These are phyloP conservation scores for Straminergon stramineum DNA, from an alignment of 225 moss, liverwort and hornwort genomes.

Conservation along the genomic window DNA sequence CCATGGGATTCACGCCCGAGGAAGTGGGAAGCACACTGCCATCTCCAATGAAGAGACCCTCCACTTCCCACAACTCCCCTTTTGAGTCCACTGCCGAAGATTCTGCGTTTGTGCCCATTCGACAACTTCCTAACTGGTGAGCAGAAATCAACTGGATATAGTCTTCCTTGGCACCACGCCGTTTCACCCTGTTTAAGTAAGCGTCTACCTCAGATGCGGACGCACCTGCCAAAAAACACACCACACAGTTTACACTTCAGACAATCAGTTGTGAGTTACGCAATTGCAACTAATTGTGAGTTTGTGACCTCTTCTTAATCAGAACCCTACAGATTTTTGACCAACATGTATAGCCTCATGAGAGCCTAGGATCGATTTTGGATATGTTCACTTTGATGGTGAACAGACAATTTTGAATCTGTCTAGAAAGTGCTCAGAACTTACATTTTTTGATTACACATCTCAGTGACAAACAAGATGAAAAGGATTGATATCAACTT, in stretches of 20 bases:
- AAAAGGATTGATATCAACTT: not conserved
- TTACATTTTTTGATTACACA: not conserved
- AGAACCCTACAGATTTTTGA: not conserved
- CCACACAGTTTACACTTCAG: not conserved
- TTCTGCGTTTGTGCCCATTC: conserved; percentile 54
- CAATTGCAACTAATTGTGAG: not conserved
- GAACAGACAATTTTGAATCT: not conserved
- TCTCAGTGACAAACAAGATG: not conserved
- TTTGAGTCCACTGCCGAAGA: conserved; percentile 45
- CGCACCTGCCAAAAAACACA: not conserved
- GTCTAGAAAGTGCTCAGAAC: not conserved
- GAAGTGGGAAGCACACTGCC: conserved; percentile 83
- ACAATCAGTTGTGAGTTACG: no score
- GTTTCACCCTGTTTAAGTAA: conserved; percentile 17
- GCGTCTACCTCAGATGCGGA: conserved; percentile 24
- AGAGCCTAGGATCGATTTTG: not conserved
- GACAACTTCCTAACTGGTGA: conserved; percentile 80
- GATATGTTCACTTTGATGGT: not conserved
- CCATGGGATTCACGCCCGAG: conserved; percentile 87
- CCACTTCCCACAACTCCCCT: conserved; percentile 77
- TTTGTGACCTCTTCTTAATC: not conserved
- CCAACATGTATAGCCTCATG: not conserved
- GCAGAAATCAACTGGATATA: conserved; percentile 45
- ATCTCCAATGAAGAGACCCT: conserved; percentile 71
- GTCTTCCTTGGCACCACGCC: conserved; percentile 17